Base-by-base conservation (phyloP, 768 basidiomycete genomes). In the Hypholoma fasciculare region DNA sequence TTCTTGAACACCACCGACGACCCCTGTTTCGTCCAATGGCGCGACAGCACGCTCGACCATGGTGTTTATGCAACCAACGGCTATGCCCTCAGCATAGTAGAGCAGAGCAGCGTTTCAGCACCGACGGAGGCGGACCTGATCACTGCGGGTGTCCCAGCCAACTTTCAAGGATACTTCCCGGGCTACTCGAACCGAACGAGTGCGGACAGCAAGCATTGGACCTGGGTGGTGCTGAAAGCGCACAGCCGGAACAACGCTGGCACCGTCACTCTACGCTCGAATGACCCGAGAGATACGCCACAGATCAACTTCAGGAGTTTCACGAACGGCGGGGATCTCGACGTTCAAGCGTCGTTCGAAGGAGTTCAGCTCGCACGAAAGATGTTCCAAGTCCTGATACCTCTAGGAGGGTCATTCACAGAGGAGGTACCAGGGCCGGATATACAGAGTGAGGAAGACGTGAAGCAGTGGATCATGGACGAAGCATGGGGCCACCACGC, bases 1-100 rank as follows among this genome's bases (percentile, higher is more conserved):
- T 54, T 54, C 44, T 44, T 54, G 30, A 54, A 54, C 27, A 54
- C 54, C 2, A 54, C 54, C 12, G 20, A 47, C n/a, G 54, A 54
- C 34, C 54, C 54, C 2, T 54, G 54, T 34, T 54, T 47, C 26
- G 46, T 36, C 19, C 43, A 44, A n/a, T 54, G 54, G 54, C 54
- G 54, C 30, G 54, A 54, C 20, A 54, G 47, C 19, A 46, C 27
- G 7, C 44, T 54, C 13, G 54, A 54, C 30, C 54, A 46, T 12
- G 54, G 54, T 16, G 44, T 37, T 20, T 54, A 54, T 43, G 54
- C 54, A 7, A 54, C 54, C 11, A 54, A 54, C 34, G 54, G 54
- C 12, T 54, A 54, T 14, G 54, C 54, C 5, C 43, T 54, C 20
- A 20, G 44, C 44, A 54, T 54, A 20, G 40, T 54, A 14, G 43